Percentiles rank a stretch among this genome's conserved stretches.
Conservation (phyloP, 208 protist species). For the Wallacemonas collosoma region DNA sequence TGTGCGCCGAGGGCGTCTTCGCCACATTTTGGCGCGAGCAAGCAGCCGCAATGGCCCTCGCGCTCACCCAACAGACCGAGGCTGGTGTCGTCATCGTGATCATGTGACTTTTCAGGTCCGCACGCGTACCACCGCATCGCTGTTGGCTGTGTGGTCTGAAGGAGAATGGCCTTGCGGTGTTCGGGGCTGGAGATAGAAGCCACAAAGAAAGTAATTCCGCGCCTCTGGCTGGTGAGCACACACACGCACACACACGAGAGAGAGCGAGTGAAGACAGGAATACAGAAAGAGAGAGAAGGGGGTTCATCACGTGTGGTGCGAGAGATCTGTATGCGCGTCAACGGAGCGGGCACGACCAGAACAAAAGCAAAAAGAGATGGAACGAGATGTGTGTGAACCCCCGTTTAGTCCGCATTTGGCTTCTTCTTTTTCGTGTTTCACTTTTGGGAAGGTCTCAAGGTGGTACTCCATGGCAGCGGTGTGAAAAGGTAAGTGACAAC, state of each 20-base stretch:
- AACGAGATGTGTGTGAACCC: neutral
- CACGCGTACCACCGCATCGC: slow-evolving; percentile 17
- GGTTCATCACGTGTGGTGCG: no score
- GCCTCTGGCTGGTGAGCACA: no score
- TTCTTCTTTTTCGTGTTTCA: no score
- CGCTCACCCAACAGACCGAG: slow-evolving; percentile 48
- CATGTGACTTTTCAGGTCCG: slow-evolving; percentile 10
- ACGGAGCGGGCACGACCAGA: no score
- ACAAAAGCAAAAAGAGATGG: neutral
- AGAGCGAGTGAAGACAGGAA: no score
- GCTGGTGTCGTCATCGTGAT: slow-evolving; percentile 33
- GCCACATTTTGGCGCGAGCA: slow-evolving; percentile 17
- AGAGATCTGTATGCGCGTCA: no score
- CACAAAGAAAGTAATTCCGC: neutral
- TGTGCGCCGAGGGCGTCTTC: neutral
- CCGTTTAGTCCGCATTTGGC: no score
- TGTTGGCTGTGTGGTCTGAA: neutral
- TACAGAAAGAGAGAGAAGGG: no score
- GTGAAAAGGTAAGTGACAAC: neutral
- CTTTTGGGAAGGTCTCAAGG: no score
- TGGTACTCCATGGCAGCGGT: no score
- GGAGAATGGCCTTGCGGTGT: no score
- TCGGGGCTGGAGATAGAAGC: neutral
- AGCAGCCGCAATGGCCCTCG: slow-evolving; percentile 69
- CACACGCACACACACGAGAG: no score